Evolutionary conservation across 169 alveolate species (phyloP), one percentile per base, ranked within the genome.

Genomic region (Eimeria tenella): DNA sequence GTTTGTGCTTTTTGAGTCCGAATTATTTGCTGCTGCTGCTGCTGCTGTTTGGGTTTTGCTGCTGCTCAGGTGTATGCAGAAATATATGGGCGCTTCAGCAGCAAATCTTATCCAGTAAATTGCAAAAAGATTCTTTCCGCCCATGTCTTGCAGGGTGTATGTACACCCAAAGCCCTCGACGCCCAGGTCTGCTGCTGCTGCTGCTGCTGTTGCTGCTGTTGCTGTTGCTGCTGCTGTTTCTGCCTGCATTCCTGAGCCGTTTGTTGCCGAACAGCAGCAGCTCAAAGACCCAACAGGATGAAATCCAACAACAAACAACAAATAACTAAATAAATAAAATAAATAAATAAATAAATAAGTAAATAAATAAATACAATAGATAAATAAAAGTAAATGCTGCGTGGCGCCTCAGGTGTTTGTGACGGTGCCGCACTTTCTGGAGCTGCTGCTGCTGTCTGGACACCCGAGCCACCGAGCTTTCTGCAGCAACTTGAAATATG

Each of bases 71-170:
- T 98, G 6, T 96, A 95, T 52, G 98, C 98, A 23, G 99, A 98
- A 93, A 97, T 98, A 81, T 96, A 97, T 31, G 98, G 98, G 50
- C 96, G 99, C 60, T 98, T 98, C 95, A 96, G 97, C 73, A 96
- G 98, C 25, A 98, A 98, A 95, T 94, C 94, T 25, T 98, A 97
- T 68, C 97, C 98, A 4, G 90, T 95, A 10, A 94, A 84, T 81
- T 93, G 96, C 55, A 94, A 90, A 71, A 77, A 74, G 31, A 90
- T 94, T 77, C 31, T 95, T 96, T 73, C 93, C 49, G 95, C 82
- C 21, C 68, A 58, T 10, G 68, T 58, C 19, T 17, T 58, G 21
- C 68, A 58, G 68, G 68, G 68, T 58, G 68, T 58, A 10, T 58
- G 68, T 17, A 58, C 68, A 17, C 68, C 68, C 19, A 58, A 58